Evolutionary conservation across 164 flowering plant genomes (phyloP).

Genomic region (Chimonanthus salicifolius): DNA sequence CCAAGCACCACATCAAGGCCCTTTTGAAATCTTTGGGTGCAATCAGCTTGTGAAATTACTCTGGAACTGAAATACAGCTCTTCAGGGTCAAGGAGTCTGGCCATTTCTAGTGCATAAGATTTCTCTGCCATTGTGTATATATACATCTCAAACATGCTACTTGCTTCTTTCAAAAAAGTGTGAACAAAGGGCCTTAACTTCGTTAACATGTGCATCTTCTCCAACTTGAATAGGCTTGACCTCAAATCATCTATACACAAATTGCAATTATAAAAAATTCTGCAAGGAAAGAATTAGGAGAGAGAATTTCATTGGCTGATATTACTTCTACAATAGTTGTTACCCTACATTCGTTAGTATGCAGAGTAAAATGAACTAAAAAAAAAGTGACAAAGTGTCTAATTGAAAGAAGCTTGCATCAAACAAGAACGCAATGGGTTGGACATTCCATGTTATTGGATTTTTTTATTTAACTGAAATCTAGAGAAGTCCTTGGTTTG

Average conservation of each 20-base stretch:
- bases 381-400: too few species aligned
- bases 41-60: constrained; percentile 70
- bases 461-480: too few species aligned
- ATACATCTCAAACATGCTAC: constrained; percentile 75
- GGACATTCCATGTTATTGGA: too few species aligned
- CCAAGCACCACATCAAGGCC: constrained; percentile 84
- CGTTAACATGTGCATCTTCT: constrained; percentile 61
- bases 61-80: constrained; percentile 46
- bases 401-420: too few species aligned
- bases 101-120: constrained; percentile 71
- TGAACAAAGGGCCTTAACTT: constrained; percentile 82
- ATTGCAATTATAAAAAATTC: background rate
- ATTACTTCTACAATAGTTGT: too few species aligned
- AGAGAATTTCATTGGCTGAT: too few species aligned
- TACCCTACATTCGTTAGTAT: too few species aligned
- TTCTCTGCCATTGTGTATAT: constrained; percentile 84
- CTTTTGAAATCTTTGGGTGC: constrained; percentile 67
- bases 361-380: too few species aligned
- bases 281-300: background rate
- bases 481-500: too few species aligned
- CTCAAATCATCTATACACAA: constrained; percentile 31
- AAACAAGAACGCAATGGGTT: too few species aligned
- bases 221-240: constrained; percentile 53
- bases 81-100: constrained; percentile 66
- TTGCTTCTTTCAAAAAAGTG: constrained; percentile 68